Evolutionary conservation across 345 rosid genomes (phyloP).

Genomic region (Brassica cretica): DNA sequence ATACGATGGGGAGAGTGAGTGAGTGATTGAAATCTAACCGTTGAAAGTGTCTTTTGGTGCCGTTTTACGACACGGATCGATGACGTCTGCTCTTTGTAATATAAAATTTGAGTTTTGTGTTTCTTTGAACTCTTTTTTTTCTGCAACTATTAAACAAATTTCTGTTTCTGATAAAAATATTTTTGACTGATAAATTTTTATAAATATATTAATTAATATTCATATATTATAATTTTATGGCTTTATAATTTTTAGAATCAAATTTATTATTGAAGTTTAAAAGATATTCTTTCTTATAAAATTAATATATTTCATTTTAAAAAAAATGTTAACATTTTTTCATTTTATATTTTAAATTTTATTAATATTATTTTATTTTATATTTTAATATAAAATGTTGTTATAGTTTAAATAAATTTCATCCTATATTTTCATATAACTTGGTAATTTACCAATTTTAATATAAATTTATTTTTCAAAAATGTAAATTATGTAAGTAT

Average conservation of each 20-base stretch:
- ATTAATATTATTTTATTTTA: too few species aligned
- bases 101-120: constrained; percentile 35
- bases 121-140: constrained; percentile 25
- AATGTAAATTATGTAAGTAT: too few species aligned
- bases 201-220: too few species aligned
- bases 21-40: constrained; percentile 36
- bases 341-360: not conserved
- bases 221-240: not conserved
- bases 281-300: not conserved
- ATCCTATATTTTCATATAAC: not conserved
- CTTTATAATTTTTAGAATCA: not conserved
- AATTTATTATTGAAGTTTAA: not conserved
- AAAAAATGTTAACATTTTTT: too few species aligned
- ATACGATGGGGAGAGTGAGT: not conserved
- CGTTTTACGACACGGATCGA: constrained; percentile 35
- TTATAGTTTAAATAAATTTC: too few species aligned
- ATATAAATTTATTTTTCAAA: too few species aligned
- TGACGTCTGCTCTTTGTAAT: constrained; percentile 23
- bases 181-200: not conserved
- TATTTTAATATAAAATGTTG: too few species aligned
- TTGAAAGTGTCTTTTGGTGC: constrained; percentile 30
- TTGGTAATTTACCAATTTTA: not conserved
- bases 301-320: not conserved
- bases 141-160: not conserved
- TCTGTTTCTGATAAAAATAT: not conserved